Evolutionary conservation across 2,329 filamentous ascomycete species (phyloP).

Genomic region (Hirsutella thompsonii): DNA sequence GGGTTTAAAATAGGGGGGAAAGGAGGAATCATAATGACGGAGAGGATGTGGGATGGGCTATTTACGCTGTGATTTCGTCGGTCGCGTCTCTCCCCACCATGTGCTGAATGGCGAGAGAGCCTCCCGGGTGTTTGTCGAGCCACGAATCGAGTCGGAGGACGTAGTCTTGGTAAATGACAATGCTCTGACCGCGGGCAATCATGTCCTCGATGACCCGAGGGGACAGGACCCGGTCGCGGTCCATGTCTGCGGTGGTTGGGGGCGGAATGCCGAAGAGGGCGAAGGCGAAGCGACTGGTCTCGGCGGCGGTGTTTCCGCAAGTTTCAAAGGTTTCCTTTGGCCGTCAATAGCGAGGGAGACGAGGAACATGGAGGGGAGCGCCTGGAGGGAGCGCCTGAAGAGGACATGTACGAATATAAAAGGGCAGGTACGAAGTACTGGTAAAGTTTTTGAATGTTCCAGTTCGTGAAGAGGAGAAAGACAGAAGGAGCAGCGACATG

Average conservation of each 20-base stretch:
- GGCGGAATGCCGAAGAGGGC: background rate
- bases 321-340: too few species aligned
- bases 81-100: conserved; percentile 92
- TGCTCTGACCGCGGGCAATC: conserved; percentile 67
- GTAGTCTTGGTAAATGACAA: conserved; percentile 69
- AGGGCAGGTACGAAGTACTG: too few species aligned
- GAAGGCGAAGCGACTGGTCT: too few species aligned
- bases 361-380: too few species aligned
- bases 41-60: background rate
- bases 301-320: too few species aligned
- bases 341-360: too few species aligned
- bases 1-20: background rate
- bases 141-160: conserved; percentile 84
- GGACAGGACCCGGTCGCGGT: conserved; percentile 14
- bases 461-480: too few species aligned
- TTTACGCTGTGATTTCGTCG: conserved; percentile 79
- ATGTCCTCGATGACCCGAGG: conserved; percentile 44
- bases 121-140: conserved; percentile 83
- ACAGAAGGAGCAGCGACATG: too few species aligned
- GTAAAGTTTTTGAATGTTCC: too few species aligned
- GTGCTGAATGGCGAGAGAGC: conserved; percentile 79
- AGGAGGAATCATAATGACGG: background rate
- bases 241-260: conserved; percentile 11
- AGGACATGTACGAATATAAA: too few species aligned
- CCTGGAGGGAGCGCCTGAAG: too few species aligned